Evolutionary conservation across 1,284 basidiomycete genomes (phyloP), one percentile per base, ranked within the genome.

Genomic region (Ustilago loliicola): DNA sequence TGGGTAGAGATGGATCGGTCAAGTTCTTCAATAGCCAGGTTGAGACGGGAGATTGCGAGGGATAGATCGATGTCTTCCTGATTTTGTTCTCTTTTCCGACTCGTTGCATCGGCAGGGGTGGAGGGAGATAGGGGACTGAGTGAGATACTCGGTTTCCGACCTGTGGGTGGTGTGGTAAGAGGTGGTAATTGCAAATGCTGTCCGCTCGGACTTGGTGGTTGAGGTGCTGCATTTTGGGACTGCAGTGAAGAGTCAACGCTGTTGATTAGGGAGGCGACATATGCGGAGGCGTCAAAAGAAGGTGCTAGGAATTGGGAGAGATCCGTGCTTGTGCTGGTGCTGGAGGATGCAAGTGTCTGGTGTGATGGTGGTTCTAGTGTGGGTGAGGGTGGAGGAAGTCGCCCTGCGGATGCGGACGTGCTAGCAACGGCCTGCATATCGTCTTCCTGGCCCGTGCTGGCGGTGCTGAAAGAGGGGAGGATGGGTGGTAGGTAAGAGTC

Each of bases 1-100:
- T 79, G 52, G 1, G 54, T 53, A 8, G 65, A 54, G 30, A 80
- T 76, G 3, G 65, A 61, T 19, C 66, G 45, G 45, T 76, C 66
- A 15, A 80, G 60, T 34, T 79, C 77, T 38, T 79, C 77, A 29
- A 80, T 80, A 1, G 73, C 73, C 2, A 80, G 48, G 19, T 79
- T 79, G 36, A 80, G 70, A 6, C 79, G 71, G 1, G 77, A 68
- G 38, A 80, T 73, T 47, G 77, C 67, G 10, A 79, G 72, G 1
- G 70, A 71, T 5, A 80, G 60, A 30, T 80, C 77, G 19, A 79
- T 42, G 13, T 80, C 76, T 38, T 70, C 66, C 38, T 66, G 60
- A 4, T 56, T 61, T 19, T 68, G 68, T 23, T 61, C 62, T 38
- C 58, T 51, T 36, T 65, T 65, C 19, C 66, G 50, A 11, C 7